Percentiles rank a stretch among this genome's conserved stretches.
These are phyloP conservation scores for Triticum urartu DNA, from an alignment of 176 grass and related monocot genomes.

Conservation along the genomic window DNA sequence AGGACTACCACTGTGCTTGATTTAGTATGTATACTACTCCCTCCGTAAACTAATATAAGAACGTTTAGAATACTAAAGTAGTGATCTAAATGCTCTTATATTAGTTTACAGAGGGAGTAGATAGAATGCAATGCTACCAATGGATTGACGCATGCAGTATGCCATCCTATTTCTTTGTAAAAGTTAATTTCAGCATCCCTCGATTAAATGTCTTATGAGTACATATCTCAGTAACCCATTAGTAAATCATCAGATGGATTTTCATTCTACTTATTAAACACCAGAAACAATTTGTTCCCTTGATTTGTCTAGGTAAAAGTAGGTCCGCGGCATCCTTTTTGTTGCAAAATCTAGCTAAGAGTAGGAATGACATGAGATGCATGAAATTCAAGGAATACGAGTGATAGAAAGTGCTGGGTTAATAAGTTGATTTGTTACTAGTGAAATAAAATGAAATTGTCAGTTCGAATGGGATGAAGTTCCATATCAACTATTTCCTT, in stretches of 20 bases:
- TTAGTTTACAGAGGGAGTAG: no score
- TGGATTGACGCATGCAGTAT: neutral
- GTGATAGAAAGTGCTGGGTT: neutral
- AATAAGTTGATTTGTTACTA: neutral
- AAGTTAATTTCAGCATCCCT: neutral
- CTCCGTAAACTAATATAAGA: no score
- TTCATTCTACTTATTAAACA: neutral
- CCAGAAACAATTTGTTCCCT: neutral
- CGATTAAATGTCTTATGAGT: neutral
- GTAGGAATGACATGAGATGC: neutral
- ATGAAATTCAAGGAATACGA: neutral
- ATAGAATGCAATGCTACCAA: neutral
- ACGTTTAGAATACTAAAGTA: no score
- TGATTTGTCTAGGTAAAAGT: neutral
- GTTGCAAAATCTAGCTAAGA: neutral
- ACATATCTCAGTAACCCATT: neutral
- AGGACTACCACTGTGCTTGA: neutral
- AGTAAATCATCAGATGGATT: neutral
- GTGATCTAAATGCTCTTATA: no score
- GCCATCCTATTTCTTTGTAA: neutral
- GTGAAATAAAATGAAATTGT: no score
- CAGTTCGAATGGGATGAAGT: neutral
- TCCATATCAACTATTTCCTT: neutral
- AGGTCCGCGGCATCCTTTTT: neutral
- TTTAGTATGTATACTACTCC: neutral